A percentile compares a stretch with the other conserved stretches of the same genome.
These are phyloP conservation scores for Trichoderma lentiforme DNA, from an alignment of 2,329 filamentous ascomycete species.

Conservation along the genomic window DNA sequence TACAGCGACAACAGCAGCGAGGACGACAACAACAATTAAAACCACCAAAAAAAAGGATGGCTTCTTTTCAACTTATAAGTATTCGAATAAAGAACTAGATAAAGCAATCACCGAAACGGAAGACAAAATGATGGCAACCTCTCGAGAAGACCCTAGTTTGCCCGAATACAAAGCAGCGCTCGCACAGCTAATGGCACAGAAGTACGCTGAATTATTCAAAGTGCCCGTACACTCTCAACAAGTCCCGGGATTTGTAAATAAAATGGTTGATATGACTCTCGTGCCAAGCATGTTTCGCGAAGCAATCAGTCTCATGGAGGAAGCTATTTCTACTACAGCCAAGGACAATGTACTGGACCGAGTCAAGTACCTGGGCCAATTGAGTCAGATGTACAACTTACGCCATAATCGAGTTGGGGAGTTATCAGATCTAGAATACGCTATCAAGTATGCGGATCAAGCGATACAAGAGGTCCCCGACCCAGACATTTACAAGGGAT, in stretches of 20 bases:
- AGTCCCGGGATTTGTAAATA: neutral
- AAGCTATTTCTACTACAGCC: neutral
- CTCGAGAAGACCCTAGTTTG: neutral
- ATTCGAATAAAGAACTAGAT: neutral
- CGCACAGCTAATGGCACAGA: neutral
- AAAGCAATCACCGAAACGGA: neutral
- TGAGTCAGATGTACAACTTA: too few species aligned
- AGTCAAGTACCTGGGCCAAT: too few species aligned
- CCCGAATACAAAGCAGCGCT: neutral
- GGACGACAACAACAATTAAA: too few species aligned
- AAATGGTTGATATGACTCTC: neutral
- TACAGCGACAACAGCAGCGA: too few species aligned
- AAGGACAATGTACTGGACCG: neutral
- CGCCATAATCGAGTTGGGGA: too few species aligned
- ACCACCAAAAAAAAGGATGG: neutral
- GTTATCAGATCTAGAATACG: too few species aligned
- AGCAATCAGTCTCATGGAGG: neutral
- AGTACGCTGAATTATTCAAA: too few species aligned
- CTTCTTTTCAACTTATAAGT: neutral
- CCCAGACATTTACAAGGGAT: too few species aligned
- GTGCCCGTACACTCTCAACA: neutral
- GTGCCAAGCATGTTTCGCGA: neutral
- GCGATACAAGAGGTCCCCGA: too few species aligned
- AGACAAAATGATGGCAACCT: neutral
- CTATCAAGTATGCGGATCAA: too few species aligned